Evolutionary conservation across 768 basidiomycete genomes (phyloP), one percentile per base, ranked within the genome.

Genomic region (Amanita thiersii): DNA sequence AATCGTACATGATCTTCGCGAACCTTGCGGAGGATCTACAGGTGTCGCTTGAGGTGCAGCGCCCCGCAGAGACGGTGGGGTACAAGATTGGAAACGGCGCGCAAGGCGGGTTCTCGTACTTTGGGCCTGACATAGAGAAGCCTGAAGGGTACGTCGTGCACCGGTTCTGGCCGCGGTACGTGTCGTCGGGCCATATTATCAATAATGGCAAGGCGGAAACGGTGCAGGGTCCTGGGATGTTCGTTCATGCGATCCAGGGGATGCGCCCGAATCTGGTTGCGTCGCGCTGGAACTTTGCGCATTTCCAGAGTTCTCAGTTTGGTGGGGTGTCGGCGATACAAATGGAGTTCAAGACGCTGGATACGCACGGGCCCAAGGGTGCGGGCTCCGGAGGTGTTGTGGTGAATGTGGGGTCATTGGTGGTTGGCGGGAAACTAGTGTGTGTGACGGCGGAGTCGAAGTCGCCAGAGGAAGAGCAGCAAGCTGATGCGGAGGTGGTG

Each of bases 191-290:
- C 4, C 72, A 77, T 50, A 54, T 93, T 59, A 75, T 86, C 36
- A 59, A 66, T 48, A 73, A 78, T 23, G 87, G 86, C 32, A 62
- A 75, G 44, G 81, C 81, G 4, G 62, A 65, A 42, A 37, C 66
- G 5, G 62, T 77, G 41, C 58, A 73, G 23, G 86, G 85, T 32
- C 65, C 73, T 26, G 88, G 89, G 20, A 87, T 91, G 84, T 80
- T 94, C 59, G 74, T 93, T 14, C 88, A 94, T 60, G 94, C 94
- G 33, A 96, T 98, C 58, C 94, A 98, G 58, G 96, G 94, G 59
- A 94, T 99, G 90, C 77, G 91, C 5, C 92, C 94, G 37, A 87
- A 99, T 62, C 74, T 90, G 43, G 79, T 96, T 52, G 96, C 96
- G 10, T 69, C 87, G 14, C 65, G 84, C 6, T 99, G 96, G 96